Base-by-base conservation (phyloP, 306 rosid genomes). In the Fragaria nilgerrensis region DNA sequence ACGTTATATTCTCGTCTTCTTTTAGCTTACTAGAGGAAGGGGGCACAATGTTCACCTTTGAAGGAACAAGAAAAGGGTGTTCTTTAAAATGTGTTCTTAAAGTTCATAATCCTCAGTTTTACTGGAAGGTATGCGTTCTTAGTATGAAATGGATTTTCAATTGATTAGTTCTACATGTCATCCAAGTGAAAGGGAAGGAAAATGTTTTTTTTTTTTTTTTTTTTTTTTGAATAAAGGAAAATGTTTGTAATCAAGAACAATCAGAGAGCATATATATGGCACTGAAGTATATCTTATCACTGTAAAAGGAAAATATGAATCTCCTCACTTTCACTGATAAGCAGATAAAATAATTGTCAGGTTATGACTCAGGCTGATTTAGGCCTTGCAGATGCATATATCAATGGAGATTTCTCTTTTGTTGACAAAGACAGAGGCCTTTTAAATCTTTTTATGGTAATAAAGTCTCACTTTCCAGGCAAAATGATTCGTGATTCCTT, bases 361-460 rank as follows among this genome's bases (percentile, higher is more conserved):
- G 85, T 91, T 62, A 90, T 87, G 90, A 87, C 98, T 34, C 97
- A 77, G 70, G 97, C 98, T 44, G 98, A 94, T 83, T 86, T 94
- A 86, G 98, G 97, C 89, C 88, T 94, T 39, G 98, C 97, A 20
- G 97, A 91, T 83, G 96, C 98, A 65, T 94, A 88, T 78, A 89
- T 92, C 52, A 83, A 90, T 22, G 96, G 89, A 20, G 93, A 92
- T 75, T 86, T 90, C 73, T 88, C 93, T 55, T 90, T 94, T 78
- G 90, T 80, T 55, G 97, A 92, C 75, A 87, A 94, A 76, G 84
- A 92, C 68, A 83, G 81, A 73, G 98, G 96, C 68, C 95, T 94
- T 68, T 79, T 92, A 47, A 85, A 86, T 68, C 77, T 90, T 62
- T 77, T 92, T 53, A 48, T 80, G 97, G 97, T 94, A 79, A 58